These are phyloP conservation scores for Termitomyces sp. DNA, from an alignment of 768 basidiomycete genomes.

Conservation along the genomic window DNA sequence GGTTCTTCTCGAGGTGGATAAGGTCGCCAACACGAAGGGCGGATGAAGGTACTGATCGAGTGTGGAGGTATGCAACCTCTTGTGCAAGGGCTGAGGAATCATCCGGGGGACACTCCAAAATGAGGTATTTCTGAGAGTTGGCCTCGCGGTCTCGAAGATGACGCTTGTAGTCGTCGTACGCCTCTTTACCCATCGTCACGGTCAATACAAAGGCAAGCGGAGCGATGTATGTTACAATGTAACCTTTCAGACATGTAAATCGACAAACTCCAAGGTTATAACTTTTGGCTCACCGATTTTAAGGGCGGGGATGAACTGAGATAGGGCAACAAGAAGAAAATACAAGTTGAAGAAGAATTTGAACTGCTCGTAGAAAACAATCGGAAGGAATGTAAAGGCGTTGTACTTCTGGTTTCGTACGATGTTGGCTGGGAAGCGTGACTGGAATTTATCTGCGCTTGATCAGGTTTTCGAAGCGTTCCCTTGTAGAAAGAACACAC, in stretches of 20 bases:
- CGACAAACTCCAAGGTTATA: neutral
- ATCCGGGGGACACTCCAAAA: constrained; percentile 54
- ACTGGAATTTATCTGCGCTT: constrained; percentile 60
- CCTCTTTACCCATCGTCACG: constrained; percentile 98
- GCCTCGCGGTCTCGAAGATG: constrained; percentile 89
- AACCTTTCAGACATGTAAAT: constrained; percentile 46
- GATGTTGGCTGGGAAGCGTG: constrained; percentile 77
- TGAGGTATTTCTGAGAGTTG: constrained; percentile 87
- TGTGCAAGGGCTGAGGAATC: constrained; percentile 25
- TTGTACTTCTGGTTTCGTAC: constrained; percentile 99
- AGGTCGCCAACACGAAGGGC: constrained; percentile 88
- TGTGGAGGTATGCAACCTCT: constrained; percentile 37
- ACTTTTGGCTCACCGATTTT: constrained; percentile 70
- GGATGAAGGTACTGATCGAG: constrained; percentile 79
- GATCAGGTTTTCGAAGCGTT: neutral
- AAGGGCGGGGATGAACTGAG: constrained; percentile 92
- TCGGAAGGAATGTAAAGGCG: constrained; percentile 90
- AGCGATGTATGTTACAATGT: constrained; percentile 92
- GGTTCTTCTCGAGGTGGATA: constrained; percentile 91
- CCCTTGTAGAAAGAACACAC: constrained; percentile 26
- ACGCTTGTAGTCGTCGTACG: constrained; percentile 96
- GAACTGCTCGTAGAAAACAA: constrained; percentile 98
- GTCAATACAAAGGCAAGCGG: constrained; percentile 92
- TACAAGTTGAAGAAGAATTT: constrained; percentile 99
- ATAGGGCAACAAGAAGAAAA: constrained; percentile 93